Evolutionary conservation across 768 basidiomycete species (phyloP).

Genomic region (Suillus ampliporus): DNA sequence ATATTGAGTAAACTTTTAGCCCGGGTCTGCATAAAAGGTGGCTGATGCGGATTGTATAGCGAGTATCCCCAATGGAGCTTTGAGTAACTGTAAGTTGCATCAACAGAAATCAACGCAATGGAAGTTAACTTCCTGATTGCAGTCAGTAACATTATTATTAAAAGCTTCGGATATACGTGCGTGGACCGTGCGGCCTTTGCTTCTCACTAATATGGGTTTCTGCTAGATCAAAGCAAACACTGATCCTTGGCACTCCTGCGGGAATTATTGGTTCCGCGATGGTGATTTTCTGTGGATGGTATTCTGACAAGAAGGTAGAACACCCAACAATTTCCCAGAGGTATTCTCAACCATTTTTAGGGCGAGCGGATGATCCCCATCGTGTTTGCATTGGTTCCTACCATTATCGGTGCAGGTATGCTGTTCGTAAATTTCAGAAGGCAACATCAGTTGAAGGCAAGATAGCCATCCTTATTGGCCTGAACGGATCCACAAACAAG

Average conservation of each 20-base stretch:
- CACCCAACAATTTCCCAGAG: neutral
- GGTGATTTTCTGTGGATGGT: constrained; percentile 63
- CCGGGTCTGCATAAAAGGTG: neutral
- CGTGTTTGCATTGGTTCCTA: constrained; percentile 59
- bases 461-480: constrained; percentile 56
- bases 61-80: constrained; percentile 67
- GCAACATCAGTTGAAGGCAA: neutral
- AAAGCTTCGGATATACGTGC: constrained; percentile 68
- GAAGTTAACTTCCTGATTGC: constrained; percentile 8
- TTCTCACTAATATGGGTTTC: neutral
- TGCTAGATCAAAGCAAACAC: constrained; percentile 60
- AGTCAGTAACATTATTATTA: constrained; percentile 70
- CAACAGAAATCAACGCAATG: neutral
- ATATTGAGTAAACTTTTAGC: constrained; percentile 49
- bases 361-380: constrained; percentile 67
- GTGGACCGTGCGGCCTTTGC: constrained; percentile 20
- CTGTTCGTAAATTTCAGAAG: neutral
- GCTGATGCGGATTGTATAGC: constrained; percentile 41
- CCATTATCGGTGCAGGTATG: constrained; percentile 60
- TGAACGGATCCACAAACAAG: constrained; percentile 54
- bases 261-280: constrained; percentile 56
- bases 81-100: constrained; percentile 61
- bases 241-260: constrained; percentile 62
- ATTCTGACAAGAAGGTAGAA: constrained; percentile 64
- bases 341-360: constrained; percentile 29